Evolutionary conservation across 257 asterid genomes (phyloP), one percentile per base, ranked within the genome.

Genomic region (Nicotiana paniculata): DNA sequence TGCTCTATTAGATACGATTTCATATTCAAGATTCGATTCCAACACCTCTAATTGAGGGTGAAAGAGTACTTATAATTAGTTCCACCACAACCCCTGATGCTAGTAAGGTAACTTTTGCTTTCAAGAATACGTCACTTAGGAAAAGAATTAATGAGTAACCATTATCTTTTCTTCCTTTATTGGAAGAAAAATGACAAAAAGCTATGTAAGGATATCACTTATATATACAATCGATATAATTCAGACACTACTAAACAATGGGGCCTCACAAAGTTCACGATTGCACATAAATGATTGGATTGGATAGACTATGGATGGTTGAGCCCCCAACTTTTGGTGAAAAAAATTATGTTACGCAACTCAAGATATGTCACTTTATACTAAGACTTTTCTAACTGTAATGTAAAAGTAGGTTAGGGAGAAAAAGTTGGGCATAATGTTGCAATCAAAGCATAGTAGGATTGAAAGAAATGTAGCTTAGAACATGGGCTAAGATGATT

Each of bases 401-500:
- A 55, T 16, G 37, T n/a, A 81, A 32, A 43, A 30, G 75, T 64
- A 35, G 62, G 0, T 13, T 72, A n/a, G 78, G 21, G 35, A 12
- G 35, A 75, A 30, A 74, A 81, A 43, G 82, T 35, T 59, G 86
- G 82, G 35, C 74, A 82, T 77, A 32, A 82, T 84, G 83, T 82
- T 12, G 67, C 83, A 82, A 78, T 83, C 84, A 84, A 85, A 26
- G 7, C 15, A 74, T 77, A 46, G 30, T 54, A 21, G 80, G 59
- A 62, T 72, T 28, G 77, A 80, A 82, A 30, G 64, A 53, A 21
- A 48, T 53, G 79, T 80, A 37, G 59, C 61, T 82, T 61, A 30
- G 54, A 79, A 83, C 82, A 82, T 84, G 88, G 88, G 86, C 61
- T 62, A 67, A 58, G 76, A 87, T 87, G 90, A 85, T 88, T 88